These are phyloP conservation scores for Selaginella moellendorffii DNA, from an alignment of 75 land plant genomes.

Conservation along the genomic window DNA sequence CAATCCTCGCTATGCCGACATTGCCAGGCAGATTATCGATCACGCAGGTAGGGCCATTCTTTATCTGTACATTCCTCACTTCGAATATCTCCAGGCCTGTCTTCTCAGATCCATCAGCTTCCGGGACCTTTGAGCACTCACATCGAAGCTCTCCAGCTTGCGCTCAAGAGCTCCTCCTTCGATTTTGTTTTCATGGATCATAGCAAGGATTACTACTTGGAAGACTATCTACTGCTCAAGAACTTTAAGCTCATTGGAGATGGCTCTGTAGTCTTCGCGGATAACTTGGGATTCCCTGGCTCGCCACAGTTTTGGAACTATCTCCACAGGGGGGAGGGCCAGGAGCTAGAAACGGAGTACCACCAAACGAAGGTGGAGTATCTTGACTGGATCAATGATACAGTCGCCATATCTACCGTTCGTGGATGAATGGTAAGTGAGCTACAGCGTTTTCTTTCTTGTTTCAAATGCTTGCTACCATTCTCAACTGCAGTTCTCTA, in stretches of 20 bases:
- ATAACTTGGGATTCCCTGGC: slow-evolving; percentile 15
- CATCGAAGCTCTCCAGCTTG: too few relatives aligned
- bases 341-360: not conserved
- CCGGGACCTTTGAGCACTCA: too few relatives aligned
- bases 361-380: slow-evolving; percentile 9
- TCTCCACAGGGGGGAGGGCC: not conserved
- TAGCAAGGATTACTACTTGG: slow-evolving; percentile 7
- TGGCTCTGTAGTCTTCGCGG: slow-evolving; percentile 15
- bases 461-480: too few relatives aligned
- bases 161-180: too few relatives aligned
- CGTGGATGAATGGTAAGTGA: too few relatives aligned
- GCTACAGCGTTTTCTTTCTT: too few relatives aligned
- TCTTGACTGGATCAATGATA: slow-evolving; percentile 2
- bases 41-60: slow-evolving; percentile 17
- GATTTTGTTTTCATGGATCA: slow-evolving; percentile 21
- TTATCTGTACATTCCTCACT: not conserved
- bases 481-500: too few relatives aligned
- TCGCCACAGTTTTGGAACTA: slow-evolving; percentile 9
- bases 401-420: slow-evolving; percentile 9
- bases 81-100: too few relatives aligned
- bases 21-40: slow-evolving; percentile 14
- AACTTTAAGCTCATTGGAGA: slow-evolving; percentile 9
- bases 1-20: not conserved
- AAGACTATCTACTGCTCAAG: slow-evolving; percentile 12
- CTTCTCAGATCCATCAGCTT: too few relatives aligned